Conservation (phyloP, 148 eudicot genomes). For the Camellia sinensis region DNA sequence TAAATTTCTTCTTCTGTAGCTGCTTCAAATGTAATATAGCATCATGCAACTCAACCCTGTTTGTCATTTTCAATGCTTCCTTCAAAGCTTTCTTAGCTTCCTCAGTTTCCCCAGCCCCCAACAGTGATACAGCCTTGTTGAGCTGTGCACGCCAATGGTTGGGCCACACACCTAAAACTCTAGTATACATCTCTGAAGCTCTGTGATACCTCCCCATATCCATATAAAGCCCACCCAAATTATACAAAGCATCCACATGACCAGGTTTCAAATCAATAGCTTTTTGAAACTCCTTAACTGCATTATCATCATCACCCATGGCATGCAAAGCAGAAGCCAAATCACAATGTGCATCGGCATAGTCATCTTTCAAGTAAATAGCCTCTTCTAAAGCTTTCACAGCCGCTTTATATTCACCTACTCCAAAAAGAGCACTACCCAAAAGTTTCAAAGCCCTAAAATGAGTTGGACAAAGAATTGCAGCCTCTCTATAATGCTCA, state of each 20-base stretch:
- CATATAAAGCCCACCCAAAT: constrained; percentile 95
- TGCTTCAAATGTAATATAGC: constrained; percentile 90
- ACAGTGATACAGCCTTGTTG: constrained; percentile 85
- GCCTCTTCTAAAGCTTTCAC: constrained; percentile 96
- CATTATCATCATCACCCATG: constrained; percentile 83
- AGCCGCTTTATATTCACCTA: constrained; percentile 93
- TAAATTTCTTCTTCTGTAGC: constrained; percentile 82
- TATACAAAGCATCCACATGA: constrained; percentile 94
- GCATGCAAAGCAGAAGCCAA: constrained; percentile 94
- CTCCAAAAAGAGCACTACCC: constrained; percentile 96
- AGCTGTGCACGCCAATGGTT: constrained; percentile 97
- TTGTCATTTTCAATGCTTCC: constrained; percentile 96
- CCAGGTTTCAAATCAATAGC: constrained; percentile 95
- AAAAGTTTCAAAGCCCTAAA: constrained; percentile 92
- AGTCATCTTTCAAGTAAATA: constrained; percentile 81
- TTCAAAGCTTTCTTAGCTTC: constrained; percentile 93
- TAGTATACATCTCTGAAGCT: constrained; percentile 96
- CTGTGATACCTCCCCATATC: constrained; percentile 97
- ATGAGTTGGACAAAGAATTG: constrained; percentile 93
- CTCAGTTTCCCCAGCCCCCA: constrained; percentile 94
- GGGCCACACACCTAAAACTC: constrained; percentile 88
- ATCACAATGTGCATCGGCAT: constrained; percentile 97
- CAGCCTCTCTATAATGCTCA: constrained; percentile 96
- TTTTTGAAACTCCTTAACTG: constrained; percentile 92
- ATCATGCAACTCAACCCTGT: constrained; percentile 93